A percentile compares a stretch with the other conserved stretches of the same genome.
These are phyloP conservation scores for Secale cereale DNA, from an alignment of 176 grass and related monocot species.

Conservation along the genomic window DNA sequence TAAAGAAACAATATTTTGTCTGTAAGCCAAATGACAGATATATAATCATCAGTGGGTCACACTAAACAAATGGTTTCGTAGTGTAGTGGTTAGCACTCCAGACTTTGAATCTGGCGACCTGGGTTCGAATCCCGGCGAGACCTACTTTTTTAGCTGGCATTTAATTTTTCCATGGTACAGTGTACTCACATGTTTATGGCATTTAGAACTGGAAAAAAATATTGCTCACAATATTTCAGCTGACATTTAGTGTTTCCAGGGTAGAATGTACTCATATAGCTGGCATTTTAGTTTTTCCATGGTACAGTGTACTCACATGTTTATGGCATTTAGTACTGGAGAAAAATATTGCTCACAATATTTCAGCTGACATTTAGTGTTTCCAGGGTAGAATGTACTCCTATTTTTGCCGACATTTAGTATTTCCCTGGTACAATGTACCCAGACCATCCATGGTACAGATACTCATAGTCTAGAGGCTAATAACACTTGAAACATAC, in stretches of 20 bases:
- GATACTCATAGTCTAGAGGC: not conserved
- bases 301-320: not conserved
- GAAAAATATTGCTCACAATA: not conserved
- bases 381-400: not conserved
- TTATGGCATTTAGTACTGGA: not conserved
- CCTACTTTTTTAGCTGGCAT: not conserved
- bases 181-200: not conserved
- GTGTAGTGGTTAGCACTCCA: slow-evolving; percentile 99
- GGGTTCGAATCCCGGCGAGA: slow-evolving; percentile 95
- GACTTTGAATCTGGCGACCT: slow-evolving; percentile 99
- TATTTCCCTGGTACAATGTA: not conserved
- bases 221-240: not conserved
- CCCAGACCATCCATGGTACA: not conserved
- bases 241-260: not conserved
- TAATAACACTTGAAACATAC: not conserved
- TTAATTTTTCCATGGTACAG: not conserved
- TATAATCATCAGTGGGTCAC: not conserved
- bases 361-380: not conserved
- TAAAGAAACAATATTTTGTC: not conserved
- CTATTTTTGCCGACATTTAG: not conserved
- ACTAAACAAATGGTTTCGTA: slow-evolving; percentile 13
- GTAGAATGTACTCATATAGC: too few species aligned
- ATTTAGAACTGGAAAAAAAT: not conserved
- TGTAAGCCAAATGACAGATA: not conserved
- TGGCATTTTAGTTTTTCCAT: not conserved